Conservation (phyloP, 108 stramenopile genomes). For the Asterionellopsis glacialis region DNA sequence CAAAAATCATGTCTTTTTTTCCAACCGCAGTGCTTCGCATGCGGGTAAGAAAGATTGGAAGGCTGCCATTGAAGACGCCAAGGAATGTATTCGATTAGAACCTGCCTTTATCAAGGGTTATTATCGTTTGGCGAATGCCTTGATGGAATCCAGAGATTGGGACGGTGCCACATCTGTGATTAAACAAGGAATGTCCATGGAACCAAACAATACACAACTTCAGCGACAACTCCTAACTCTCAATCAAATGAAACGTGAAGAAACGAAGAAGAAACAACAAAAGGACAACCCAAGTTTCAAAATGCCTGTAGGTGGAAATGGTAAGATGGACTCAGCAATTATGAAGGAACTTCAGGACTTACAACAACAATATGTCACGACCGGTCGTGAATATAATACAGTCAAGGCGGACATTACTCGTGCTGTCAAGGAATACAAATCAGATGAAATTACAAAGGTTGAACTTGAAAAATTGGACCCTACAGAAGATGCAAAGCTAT, state of each 20-base stretch:
- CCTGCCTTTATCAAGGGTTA: constrained; percentile 90
- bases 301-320: not conserved
- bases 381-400: constrained; percentile 66
- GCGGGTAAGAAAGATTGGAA: constrained; percentile 71
- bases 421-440: constrained; percentile 54
- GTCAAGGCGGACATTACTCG: constrained; percentile 57
- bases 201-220: constrained; percentile 75
- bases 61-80: constrained; percentile 73
- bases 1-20: constrained; percentile 87
- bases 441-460: constrained; percentile 53
- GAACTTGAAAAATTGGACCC: constrained; percentile 60
- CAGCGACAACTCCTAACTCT: constrained; percentile 61
- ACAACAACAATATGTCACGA: constrained; percentile 56
- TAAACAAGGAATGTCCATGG: constrained; percentile 75
- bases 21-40: constrained; percentile 88
- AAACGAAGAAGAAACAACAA: constrained; percentile 25
- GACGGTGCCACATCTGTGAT: constrained; percentile 72
- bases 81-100: constrained; percentile 84
- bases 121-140: constrained; percentile 85
- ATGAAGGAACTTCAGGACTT: constrained; percentile 79
- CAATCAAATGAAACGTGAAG: constrained; percentile 46
- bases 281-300: constrained; percentile 1
- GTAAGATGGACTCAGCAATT: constrained; percentile 26
- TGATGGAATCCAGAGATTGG: constrained; percentile 70
- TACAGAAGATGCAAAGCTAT: constrained; percentile 46